These are phyloP conservation scores for Phoma sp. DNA, from an alignment of 2,329 filamentous ascomycete genomes.

Conservation along the genomic window DNA sequence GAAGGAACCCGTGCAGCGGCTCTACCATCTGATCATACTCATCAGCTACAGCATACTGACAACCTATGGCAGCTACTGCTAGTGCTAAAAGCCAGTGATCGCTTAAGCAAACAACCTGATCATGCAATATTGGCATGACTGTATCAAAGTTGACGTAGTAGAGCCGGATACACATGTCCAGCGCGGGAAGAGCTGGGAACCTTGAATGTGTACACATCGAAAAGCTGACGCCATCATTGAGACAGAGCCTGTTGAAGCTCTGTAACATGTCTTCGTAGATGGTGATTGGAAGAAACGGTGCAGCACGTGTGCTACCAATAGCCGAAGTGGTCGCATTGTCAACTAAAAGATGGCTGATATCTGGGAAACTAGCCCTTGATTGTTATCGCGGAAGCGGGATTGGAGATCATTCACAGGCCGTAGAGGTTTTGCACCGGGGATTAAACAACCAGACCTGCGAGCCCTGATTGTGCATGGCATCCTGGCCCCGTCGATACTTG, in stretches of 20 bases:
- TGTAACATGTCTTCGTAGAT: constrained; percentile 4
- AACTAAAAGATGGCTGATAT: constrained; percentile 2
- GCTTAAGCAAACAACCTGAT: constrained; percentile 16
- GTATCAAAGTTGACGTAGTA: constrained; percentile 38
- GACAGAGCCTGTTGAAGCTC: constrained; percentile 8
- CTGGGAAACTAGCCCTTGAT: background rate
- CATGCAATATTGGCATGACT: constrained; percentile 37
- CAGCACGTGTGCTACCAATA: background rate
- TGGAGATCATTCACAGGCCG: background rate
- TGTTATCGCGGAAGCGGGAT: background rate
- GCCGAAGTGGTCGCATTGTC: background rate
- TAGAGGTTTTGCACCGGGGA: constrained; percentile 12
- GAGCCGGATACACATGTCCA: constrained; percentile 31
- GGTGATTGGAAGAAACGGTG: background rate
- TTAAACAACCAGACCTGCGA: background rate
- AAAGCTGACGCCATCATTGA: background rate
- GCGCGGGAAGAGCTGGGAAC: constrained; percentile 7
- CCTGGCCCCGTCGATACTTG: constrained; percentile 15
- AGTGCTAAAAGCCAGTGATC: constrained; percentile 30
- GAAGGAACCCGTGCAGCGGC: constrained; percentile 17
- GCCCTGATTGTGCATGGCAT: constrained; percentile 17
- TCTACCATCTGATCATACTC: constrained; percentile 8
- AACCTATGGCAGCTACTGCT: constrained; percentile 37
- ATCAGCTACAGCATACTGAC: constrained; percentile 26
- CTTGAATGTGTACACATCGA: background rate